A percentile compares a stretch with the other conserved stretches of the same genome.
Conservation (phyloP, 768 basidiomycete species). For the Boletus speciosus region DNA sequence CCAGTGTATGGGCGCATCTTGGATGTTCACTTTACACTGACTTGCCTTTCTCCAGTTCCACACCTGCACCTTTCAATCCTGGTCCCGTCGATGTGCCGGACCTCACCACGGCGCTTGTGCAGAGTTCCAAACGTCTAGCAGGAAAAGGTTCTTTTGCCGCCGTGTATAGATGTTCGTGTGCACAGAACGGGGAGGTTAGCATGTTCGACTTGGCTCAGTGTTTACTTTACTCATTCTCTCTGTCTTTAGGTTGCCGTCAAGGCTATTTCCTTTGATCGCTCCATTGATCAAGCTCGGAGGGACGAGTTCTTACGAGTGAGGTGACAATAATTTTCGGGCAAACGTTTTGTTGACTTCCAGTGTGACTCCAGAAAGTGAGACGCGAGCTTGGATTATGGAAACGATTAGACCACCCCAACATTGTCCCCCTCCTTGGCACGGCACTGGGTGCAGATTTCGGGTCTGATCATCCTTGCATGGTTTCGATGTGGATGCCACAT, state of each 20-base stretch:
- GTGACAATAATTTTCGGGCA: neutral
- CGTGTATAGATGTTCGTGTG: neutral
- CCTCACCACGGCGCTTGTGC: slow-evolving; percentile 1
- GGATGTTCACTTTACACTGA: neutral
- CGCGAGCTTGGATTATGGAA: slow-evolving; percentile 9
- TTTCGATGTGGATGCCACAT: slow-evolving; percentile 7
- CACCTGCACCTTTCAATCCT: neutral
- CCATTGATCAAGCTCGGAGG: neutral
- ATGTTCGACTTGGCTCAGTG: neutral
- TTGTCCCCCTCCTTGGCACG: slow-evolving; percentile 5
- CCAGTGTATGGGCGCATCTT: neutral
- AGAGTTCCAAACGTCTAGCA: neutral
- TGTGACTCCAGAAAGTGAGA: neutral
- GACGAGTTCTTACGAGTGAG: neutral
- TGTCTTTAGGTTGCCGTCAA: slow-evolving; percentile 7
- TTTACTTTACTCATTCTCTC: neutral
- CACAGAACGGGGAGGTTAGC: neutral
- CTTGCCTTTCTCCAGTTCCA: neutral
- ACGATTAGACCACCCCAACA: slow-evolving; percentile 5
- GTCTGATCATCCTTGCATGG: slow-evolving; percentile 5
- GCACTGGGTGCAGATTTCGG: neutral
- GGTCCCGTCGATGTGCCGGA: neutral
- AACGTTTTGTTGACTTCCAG: neutral
- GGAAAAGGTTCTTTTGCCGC: neutral
- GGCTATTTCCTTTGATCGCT: neutral